Base-by-base conservation (phyloP, 345 rosid genomes). In the Acer campestre region DNA sequence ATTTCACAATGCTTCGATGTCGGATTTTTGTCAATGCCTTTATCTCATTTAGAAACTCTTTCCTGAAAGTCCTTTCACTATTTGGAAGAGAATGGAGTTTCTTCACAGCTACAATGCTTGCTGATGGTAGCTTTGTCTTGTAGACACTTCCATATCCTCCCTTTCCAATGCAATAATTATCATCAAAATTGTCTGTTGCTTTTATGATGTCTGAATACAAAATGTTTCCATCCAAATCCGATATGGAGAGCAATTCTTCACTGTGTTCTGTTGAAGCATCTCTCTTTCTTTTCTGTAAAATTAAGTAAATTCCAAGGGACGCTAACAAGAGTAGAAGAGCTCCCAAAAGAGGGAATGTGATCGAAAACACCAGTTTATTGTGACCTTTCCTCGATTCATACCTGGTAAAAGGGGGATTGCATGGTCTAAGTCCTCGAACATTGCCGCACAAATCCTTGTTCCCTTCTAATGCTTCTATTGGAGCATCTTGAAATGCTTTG, bases 1-100 rank as follows among this genome's bases (percentile, higher is more conserved):
- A 74, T 55, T 80, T 81, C 40, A 88, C 82, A 2, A 88, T 67
- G 22, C 82, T 85, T 0, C 85, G 82, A n/a, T 88, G 90, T n/a
- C 81, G 77, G 35, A 84, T 81, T 7, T 75, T 20, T 0, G 74
- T 61, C 58, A 83, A 79, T 6, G 77, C 77, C 8, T 5, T 31
- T 1, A 84, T 80, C 66, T 85, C 87, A 18, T 71, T 83, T 68
- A 58, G 1, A 0, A 83, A 85, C 2, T 74, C 84, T 31, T 76
- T 44, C n/a, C 17, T 64, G 56, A 75, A 38, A 12, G 67, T 71
- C 10, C 29, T 14, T 35, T 56, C 72, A 22, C 63, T 20, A 23
- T 80, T 69, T 0, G 56, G 53, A 13, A 63, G 51, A 2, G 63
- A 55, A 61, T 78, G 75, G 14, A 84, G 81, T 70, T 82, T 86